Percentiles rank a stretch among this genome's conserved stretches.
phyloP scores from a whole-genome alignment of 2,329 filamentous ascomycete genomes.

The Emergomyces orientalis region DNA sequence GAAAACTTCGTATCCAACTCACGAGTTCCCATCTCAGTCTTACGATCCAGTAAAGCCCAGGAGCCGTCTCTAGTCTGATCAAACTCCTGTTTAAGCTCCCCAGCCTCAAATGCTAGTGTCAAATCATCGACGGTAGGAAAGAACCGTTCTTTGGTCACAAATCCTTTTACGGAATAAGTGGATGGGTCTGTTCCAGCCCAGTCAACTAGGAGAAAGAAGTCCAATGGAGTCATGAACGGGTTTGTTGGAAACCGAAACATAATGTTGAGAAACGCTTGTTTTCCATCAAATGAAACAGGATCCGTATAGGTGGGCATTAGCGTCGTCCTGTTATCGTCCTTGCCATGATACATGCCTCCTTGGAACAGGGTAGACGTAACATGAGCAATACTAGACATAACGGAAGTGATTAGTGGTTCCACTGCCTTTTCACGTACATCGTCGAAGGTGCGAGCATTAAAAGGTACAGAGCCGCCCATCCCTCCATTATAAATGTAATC shows the following conservation, averaged over 20 bases:
- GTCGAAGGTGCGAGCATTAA: constrained; percentile 23
- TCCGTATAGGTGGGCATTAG: constrained; percentile 24
- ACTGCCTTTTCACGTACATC: constrained; percentile 19
- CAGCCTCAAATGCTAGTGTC: constrained; percentile 31
- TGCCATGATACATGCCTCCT: constrained; percentile 22
- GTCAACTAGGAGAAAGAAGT: constrained; percentile 40
- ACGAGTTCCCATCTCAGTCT: constrained; percentile 3
- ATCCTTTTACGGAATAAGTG: constrained; percentile 36
- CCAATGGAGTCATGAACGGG: constrained; percentile 36
- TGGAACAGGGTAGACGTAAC: constrained; percentile 36
- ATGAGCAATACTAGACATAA: constrained; percentile 40
- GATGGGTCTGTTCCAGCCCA: constrained; percentile 37
- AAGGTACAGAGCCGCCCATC: constrained; percentile 20
- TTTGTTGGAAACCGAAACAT: constrained; percentile 37
- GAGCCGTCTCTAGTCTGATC: constrained; percentile 23
- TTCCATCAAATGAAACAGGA: constrained; percentile 36
- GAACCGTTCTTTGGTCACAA: constrained; percentile 36
- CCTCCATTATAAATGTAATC: constrained; percentile 41
- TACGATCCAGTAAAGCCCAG: constrained; percentile 17
- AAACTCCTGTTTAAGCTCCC: constrained; percentile 29
- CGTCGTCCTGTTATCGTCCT: constrained; percentile 19
- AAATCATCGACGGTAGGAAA: constrained; percentile 29
- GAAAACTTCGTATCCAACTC: constrained; percentile 16
- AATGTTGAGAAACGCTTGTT: constrained; percentile 31
- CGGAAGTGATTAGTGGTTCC: constrained; percentile 29